Conservation (phyloP, 225 moss, liverwort and hornwort genomes). For the Physcomitrium patens region DNA sequence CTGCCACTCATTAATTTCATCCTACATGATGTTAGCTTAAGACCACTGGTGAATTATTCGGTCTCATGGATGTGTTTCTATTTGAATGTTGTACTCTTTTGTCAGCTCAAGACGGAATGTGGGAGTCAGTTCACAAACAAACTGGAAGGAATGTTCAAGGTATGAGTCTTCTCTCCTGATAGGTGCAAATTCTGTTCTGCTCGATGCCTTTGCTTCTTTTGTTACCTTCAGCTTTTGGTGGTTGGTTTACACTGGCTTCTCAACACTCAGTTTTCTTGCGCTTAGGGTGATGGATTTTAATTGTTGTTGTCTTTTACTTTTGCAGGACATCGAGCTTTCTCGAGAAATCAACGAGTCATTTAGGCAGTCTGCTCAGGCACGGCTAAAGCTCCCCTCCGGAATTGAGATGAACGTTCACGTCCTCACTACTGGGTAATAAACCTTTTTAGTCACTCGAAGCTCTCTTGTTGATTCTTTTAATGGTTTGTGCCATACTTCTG, state of each 20-base stretch:
- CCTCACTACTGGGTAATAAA: conserved; percentile 90
- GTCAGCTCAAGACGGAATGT: conserved; percentile 92
- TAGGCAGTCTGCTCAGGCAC: conserved; percentile 56
- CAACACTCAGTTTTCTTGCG: not conserved
- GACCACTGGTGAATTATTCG: not conserved
- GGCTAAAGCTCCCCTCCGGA: conserved; percentile 51
- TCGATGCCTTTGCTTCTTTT: no score
- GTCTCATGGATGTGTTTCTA: conserved; percentile 13
- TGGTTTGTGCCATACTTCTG: no score
- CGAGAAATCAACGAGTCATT: conserved; percentile 57
- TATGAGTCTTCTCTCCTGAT: conserved; percentile 20
- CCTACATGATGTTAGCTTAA: not conserved
- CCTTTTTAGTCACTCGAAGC: not conserved
- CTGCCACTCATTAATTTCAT: not conserved
- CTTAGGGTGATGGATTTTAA: not conserved
- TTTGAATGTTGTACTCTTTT: conserved; percentile 6
- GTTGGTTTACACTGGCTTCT: not conserved
- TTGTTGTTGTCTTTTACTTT: not conserved
- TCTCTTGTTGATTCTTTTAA: not conserved
- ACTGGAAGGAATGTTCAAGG: conserved; percentile 98
- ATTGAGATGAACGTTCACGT: conserved; percentile 70
- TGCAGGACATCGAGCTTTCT: conserved; percentile 55
- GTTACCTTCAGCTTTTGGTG: no score
- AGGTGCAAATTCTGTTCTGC: not conserved
- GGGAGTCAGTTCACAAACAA: conserved; percentile 98